Base-by-base conservation (phyloP, 768 basidiomycete genomes). In the Tulasnella sp. region DNA sequence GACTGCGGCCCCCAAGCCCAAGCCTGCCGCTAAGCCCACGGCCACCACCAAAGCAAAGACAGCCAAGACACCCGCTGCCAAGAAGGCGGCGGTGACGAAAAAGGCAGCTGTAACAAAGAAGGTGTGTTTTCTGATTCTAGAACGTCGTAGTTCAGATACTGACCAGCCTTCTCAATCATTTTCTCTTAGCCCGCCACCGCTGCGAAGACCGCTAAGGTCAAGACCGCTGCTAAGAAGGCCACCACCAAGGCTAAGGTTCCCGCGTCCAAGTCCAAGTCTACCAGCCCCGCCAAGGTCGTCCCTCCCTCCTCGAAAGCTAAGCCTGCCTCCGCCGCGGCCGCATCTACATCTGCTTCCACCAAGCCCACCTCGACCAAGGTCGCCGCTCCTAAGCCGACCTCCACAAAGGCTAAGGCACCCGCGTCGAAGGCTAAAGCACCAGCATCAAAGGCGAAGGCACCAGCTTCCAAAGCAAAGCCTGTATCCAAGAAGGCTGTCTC, bases 191-290 rank as follows among this genome's bases (percentile, higher is more conserved):
- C 55, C 1, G 24, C 55, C 54, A 56, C 38, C 23, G 43, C 54
- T 13, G 54, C 54, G n/a, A 56, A 41, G 32, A 15, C 41, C 19
- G 41, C 43, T 17, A 56, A 56, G 26, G 54, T 56, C 21, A 56
- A 56, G 54, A 41, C 32, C 1, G 54, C 54, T 7, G 54, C 54
- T 3, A 56, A 56, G 41, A 56, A 56, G 54, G 54, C 54, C 21
- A 41, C 21, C 32, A 45, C 41, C 15, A 56, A 56, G 43, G 42
- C 29, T 13, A 38, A 53, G 41, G 41, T 15, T 38, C 34, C 5
- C 7, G 34, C 34, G 5, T 15, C 51, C 30, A 53, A 34, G 51
- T 38, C 43, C 52, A 54, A 54, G 52, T 17, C 52, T 15, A 43
- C 38, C 15, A 56, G 34, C 41, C 13, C 41, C 1, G 54, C 43